These are phyloP conservation scores for Colletotrichum costaricense DNA, from an alignment of 2,329 filamentous ascomycete species.

Conservation along the genomic window DNA sequence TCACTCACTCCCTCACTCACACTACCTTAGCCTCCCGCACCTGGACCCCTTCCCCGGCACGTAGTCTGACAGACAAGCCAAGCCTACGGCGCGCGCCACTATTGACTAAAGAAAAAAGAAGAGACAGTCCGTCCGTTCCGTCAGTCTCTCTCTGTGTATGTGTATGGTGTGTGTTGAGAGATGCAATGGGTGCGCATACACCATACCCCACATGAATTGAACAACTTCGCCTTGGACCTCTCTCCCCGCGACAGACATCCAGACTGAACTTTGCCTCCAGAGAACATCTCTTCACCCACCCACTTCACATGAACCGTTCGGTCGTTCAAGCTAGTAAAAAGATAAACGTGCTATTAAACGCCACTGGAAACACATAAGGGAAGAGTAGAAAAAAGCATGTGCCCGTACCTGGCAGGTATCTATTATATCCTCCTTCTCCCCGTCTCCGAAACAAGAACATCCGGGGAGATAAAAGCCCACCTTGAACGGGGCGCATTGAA, in stretches of 20 bases:
- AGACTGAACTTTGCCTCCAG: too few species aligned
- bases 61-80: not conserved
- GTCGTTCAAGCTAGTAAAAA: not conserved
- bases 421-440: not conserved
- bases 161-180: not conserved
- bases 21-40: not conserved
- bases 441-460: not conserved
- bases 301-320: not conserved
- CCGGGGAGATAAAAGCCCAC: not conserved
- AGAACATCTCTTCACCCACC: not conserved
- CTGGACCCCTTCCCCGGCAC: conserved; percentile 13
- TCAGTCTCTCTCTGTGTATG: not conserved
- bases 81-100: not conserved
- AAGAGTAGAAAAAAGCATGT: not conserved
- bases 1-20: not conserved
- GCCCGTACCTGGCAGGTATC: not conserved
- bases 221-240: not conserved
- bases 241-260: not conserved
- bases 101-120: not conserved
- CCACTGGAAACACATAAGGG: not conserved
- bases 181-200: not conserved
- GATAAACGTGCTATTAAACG: not conserved
- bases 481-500: not conserved
- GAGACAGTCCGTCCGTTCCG: not conserved
- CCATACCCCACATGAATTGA: not conserved